These are phyloP conservation scores for Prunus dulcis DNA, from an alignment of 306 rosid genomes.

Conservation along the genomic window DNA sequence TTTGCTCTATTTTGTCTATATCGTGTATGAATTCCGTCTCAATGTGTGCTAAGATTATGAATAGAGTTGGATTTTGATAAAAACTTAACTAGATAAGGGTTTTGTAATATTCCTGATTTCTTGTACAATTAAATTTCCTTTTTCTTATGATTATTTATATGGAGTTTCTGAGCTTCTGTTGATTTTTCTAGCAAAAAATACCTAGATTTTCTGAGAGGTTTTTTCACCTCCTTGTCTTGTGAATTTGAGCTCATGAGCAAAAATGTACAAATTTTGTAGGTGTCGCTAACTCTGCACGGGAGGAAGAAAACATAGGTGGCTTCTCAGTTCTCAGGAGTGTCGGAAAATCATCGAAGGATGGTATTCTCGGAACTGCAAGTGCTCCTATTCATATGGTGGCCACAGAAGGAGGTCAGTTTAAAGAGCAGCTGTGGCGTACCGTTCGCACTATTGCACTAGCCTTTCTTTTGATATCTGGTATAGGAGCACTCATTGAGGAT, in stretches of 20 bases:
- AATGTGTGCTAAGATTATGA: not conserved
- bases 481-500: slow-evolving; percentile 76
- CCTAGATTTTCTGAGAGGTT: not conserved
- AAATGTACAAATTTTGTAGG: slow-evolving; percentile 43
- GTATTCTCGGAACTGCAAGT: slow-evolving; percentile 69
- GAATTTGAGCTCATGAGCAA: slow-evolving; percentile 12
- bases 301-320: slow-evolving; percentile 49
- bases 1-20: not conserved
- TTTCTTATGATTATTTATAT: slow-evolving; percentile 4
- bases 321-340: slow-evolving; percentile 54
- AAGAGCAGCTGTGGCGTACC: slow-evolving; percentile 76
- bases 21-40: not conserved
- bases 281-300: slow-evolving; percentile 46
- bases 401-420: slow-evolving; percentile 59
- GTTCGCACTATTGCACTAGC: slow-evolving; percentile 56
- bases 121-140: not conserved
- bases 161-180: not conserved
- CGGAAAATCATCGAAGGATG: slow-evolving; percentile 57
- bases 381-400: slow-evolving; percentile 80
- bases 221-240: not conserved
- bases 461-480: slow-evolving; percentile 69
- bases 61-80: not conserved
- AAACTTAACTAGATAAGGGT: not conserved
- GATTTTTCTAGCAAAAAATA: not conserved
- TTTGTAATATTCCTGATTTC: not conserved